These are phyloP conservation scores for Alloteropsis semialata DNA, from an alignment of 176 grass and related monocot species.

Conservation along the genomic window DNA sequence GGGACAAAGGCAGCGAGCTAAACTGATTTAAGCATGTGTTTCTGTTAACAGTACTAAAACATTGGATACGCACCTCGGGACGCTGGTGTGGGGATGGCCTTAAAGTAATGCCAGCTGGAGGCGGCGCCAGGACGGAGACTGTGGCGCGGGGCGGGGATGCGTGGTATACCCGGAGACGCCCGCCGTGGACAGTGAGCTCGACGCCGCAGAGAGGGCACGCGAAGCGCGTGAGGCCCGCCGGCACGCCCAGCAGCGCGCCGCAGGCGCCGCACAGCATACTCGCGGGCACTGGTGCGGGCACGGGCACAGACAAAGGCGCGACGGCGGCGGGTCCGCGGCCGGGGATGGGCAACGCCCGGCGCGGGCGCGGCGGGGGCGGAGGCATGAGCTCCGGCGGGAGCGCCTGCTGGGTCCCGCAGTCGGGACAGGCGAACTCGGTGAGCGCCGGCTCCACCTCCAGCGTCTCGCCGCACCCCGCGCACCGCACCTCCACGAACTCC, in stretches of 20 bases:
- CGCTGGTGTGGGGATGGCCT: neutral
- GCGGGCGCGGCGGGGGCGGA: conserved; percentile 16
- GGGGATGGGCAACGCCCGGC: conserved; percentile 35
- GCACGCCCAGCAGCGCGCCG: neutral
- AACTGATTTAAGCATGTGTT: neutral
- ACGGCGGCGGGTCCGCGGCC: neutral
- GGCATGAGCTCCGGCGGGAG: conserved; percentile 66
- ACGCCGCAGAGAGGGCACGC: neutral
- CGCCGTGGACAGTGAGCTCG: neutral
- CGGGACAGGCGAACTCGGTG: conserved; percentile 64
- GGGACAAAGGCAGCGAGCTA: neutral
- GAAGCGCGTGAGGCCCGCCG: conserved; percentile 7
- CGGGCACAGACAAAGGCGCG: neutral
- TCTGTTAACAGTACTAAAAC: neutral
- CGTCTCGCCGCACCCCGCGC: conserved; percentile 50
- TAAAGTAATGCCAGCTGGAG: conserved; percentile 3
- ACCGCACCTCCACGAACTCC: conserved; percentile 37
- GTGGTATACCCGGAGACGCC: neutral
- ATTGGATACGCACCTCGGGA: neutral
- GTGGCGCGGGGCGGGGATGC: neutral
- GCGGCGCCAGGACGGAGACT: conserved; percentile 19
- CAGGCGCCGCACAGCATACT: conserved; percentile 36
- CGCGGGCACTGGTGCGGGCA: neutral
- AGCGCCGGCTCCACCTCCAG: conserved; percentile 52
- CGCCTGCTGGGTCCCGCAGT: conserved; percentile 47